These are phyloP conservation scores for Ambrosia hybrid DNA, from an alignment of 140 eudicot genomes.

Conservation along the genomic window DNA sequence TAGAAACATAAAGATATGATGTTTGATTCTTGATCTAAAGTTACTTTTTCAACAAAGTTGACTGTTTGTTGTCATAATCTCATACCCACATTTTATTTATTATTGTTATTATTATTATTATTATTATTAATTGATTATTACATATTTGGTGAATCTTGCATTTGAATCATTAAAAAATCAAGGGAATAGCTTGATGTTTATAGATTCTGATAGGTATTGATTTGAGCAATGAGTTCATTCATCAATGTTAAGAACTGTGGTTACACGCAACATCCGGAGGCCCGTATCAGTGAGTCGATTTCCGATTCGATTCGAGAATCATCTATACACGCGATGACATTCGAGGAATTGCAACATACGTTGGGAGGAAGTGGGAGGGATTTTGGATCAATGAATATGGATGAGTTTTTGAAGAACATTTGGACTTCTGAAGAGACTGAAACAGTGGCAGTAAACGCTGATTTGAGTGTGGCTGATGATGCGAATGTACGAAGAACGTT, in stretches of 20 bases:
- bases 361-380: conserved; percentile 56
- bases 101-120: too few relatives aligned
- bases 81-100: conserved; percentile 4
- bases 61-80: not conserved
- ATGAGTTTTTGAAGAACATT: conserved; percentile 65
- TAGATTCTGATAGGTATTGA: conserved; percentile 20
- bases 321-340: conserved; percentile 56
- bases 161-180: not conserved
- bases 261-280: conserved; percentile 30
- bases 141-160: too few relatives aligned
- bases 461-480: conserved; percentile 28
- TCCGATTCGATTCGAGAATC: conserved; percentile 46
- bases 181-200: conserved; percentile 15
- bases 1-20: conserved; percentile 7
- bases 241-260: conserved; percentile 54
- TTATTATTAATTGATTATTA: too few relatives aligned
- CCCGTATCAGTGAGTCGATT: conserved; percentile 32
- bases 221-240: conserved; percentile 50
- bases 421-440: conserved; percentile 77
- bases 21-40: conserved; percentile 23
- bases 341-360: conserved; percentile 69
- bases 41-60: conserved; percentile 11
- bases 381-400: conserved; percentile 84
- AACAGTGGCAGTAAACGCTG: conserved; percentile 33
- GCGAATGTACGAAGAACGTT: conserved; percentile 64